Conservation (phyloP, 2,329 filamentous ascomycete genomes). For the Aspergillus uvarum region DNA sequence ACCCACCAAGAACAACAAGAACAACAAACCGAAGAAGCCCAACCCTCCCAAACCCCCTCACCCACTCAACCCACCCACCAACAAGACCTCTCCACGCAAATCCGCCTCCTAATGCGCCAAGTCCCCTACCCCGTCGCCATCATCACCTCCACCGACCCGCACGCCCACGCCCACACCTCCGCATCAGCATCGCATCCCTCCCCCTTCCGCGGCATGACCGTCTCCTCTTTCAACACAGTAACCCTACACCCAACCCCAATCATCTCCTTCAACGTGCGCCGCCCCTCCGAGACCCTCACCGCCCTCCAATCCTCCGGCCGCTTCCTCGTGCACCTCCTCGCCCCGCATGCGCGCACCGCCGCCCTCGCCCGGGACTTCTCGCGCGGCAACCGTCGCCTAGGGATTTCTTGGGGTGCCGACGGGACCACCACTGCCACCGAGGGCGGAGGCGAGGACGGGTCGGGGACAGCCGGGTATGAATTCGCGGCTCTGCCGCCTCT, state of each 20-base stretch:
- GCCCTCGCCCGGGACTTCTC: conserved; percentile 43
- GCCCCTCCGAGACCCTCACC: conserved; percentile 56
- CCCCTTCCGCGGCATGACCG: conserved; percentile 54
- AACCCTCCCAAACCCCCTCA: conserved; percentile 1
- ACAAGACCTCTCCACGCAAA: conserved; percentile 31
- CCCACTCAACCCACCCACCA: background rate
- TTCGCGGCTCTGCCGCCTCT: conserved; percentile 13
- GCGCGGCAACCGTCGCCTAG: conserved; percentile 39
- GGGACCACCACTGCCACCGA: too few species aligned
- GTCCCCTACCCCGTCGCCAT: conserved; percentile 59
- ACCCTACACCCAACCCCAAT: conserved; percentile 55
- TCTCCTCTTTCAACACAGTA: conserved; percentile 63
- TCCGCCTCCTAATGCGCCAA: conserved; percentile 52
- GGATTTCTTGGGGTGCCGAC: conserved; percentile 15
- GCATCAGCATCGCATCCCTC: background rate
- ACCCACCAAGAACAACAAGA: background rate
- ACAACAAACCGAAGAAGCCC: conserved; percentile 1
- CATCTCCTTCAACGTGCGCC: conserved; percentile 62
- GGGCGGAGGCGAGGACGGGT: conserved; percentile 11
- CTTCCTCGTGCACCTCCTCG: conserved; percentile 56
- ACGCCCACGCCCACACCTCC: conserved; percentile 7
- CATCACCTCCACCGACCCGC: conserved; percentile 49
- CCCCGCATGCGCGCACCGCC: conserved; percentile 33
- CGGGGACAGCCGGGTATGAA: conserved; percentile 22
- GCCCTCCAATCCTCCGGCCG: conserved; percentile 48